Evolutionary conservation across 2,329 filamentous ascomycete species (phyloP).

Genomic region (Ampelomyces quisqualis): DNA sequence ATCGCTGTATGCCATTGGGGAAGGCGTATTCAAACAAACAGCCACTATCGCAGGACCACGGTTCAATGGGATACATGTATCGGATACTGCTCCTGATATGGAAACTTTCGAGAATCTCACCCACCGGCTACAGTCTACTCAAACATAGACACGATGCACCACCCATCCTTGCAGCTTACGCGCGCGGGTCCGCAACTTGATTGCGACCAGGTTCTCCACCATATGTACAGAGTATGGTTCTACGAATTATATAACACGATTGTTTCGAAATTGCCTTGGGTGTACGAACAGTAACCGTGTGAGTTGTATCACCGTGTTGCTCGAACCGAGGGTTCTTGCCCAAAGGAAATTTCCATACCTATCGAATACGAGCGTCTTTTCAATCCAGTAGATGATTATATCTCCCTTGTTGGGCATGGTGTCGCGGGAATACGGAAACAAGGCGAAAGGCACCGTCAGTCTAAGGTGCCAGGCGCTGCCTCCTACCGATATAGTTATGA

Average conservation of each 20-base stretch:
- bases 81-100: background rate
- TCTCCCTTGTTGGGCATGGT: background rate
- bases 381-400: no score
- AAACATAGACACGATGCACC: background rate
- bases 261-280: background rate
- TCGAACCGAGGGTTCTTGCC: background rate
- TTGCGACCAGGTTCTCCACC: background rate
- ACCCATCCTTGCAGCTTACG: background rate
- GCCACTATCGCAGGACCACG: slow-evolving; percentile 7
- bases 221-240: no score
- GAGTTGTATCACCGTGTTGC: slow-evolving; percentile 2
- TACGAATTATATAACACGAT: background rate
- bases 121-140: background rate
- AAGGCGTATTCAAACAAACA: background rate
- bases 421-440: no score
- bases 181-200: background rate
- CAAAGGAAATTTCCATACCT: background rate
- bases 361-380: background rate
- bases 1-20: slow-evolving; percentile 27
- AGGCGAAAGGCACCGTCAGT: no score
- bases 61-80: background rate
- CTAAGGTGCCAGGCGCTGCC: no score
- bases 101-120: background rate
- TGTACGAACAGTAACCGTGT: background rate
- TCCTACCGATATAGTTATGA: no score